Evolutionary conservation across 1,284 basidiomycete genomes (phyloP).

Genomic region (Phlebopus sp.): DNA sequence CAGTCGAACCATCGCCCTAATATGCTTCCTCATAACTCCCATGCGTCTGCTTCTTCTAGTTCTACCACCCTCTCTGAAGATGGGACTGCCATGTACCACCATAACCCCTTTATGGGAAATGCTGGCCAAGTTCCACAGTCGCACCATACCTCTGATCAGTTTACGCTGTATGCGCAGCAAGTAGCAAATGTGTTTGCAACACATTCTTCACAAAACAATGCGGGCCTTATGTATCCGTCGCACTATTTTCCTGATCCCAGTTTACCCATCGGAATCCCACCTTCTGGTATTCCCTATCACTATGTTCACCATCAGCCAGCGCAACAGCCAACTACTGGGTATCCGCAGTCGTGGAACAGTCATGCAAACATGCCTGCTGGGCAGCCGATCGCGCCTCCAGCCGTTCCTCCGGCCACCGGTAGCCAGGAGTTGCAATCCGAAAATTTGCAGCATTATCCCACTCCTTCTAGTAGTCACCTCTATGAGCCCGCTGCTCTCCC

Average conservation of each 20-base stretch:
- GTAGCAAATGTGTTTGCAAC: slow-evolving; percentile 1
- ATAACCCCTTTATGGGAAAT: not conserved
- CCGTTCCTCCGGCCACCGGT: slow-evolving; percentile 1
- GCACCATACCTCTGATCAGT: slow-evolving; percentile 10
- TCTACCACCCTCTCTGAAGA: not conserved
- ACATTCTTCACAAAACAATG: not conserved
- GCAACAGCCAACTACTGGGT: slow-evolving; percentile 5
- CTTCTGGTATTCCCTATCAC: slow-evolving; percentile 1
- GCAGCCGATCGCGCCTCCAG: not conserved
- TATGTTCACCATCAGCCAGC: not conserved
- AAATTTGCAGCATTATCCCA: not conserved
- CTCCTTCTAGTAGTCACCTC: slow-evolving; percentile 1
- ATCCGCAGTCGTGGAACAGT: not conserved
- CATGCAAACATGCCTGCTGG: not conserved
- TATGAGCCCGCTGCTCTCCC: not conserved
- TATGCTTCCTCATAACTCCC: too few relatives aligned
- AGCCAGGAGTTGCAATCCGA: slow-evolving; percentile 7
- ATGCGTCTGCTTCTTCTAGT: not conserved
- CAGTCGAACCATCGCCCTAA: too few relatives aligned
- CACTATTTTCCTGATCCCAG: not conserved
- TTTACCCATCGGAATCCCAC: not conserved
- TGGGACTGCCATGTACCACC: slow-evolving; percentile 1
- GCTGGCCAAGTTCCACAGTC: not conserved
- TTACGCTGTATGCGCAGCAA: slow-evolving; percentile 1
- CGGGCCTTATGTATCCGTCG: too few relatives aligned